Evolutionary conservation across 2,329 filamentous ascomycete genomes (phyloP).

Genomic region (Coniochaeta sp.): DNA sequence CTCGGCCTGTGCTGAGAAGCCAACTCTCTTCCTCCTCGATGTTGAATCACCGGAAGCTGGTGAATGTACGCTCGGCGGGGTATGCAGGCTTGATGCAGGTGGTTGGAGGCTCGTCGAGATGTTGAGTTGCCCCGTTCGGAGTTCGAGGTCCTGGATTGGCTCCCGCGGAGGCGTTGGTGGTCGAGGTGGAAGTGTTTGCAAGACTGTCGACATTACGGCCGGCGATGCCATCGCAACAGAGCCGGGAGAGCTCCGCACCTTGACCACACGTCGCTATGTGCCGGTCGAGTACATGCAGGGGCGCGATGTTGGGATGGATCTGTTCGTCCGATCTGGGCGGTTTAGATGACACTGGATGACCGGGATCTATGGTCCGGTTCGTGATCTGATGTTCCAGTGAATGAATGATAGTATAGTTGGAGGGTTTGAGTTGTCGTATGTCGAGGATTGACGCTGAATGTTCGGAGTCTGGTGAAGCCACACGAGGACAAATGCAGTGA

Average conservation of each 20-base stretch:
- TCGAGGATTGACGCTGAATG: background rate
- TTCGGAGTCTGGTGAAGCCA: background rate
- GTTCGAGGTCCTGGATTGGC: constrained; percentile 30
- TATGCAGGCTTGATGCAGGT: constrained; percentile 35
- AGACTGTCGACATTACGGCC: constrained; percentile 27
- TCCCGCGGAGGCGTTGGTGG: constrained; percentile 64
- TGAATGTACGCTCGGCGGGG: constrained; percentile 43
- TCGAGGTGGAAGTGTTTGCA: constrained; percentile 48
- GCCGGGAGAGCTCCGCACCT: constrained; percentile 3
- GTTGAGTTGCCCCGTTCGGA: constrained; percentile 26
- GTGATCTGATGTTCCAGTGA: background rate
- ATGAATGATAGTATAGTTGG: no score
- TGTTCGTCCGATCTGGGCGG: background rate
- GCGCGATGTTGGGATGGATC: no score
- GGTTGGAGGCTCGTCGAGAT: constrained; percentile 30
- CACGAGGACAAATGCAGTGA: no score
- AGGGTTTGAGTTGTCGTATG: background rate
- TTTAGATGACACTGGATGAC: background rate
- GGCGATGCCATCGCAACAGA: constrained; percentile 30
- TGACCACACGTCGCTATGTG: constrained; percentile 4
- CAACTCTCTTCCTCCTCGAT: constrained; percentile 45
- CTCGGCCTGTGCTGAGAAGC: constrained; percentile 49
- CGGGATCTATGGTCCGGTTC: background rate
- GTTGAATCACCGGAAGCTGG: constrained; percentile 34
- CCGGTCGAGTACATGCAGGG: background rate